These are phyloP conservation scores for Kluyveromyces dobzhanskii DNA, from an alignment of 805 yeast species.

Conservation along the genomic window DNA sequence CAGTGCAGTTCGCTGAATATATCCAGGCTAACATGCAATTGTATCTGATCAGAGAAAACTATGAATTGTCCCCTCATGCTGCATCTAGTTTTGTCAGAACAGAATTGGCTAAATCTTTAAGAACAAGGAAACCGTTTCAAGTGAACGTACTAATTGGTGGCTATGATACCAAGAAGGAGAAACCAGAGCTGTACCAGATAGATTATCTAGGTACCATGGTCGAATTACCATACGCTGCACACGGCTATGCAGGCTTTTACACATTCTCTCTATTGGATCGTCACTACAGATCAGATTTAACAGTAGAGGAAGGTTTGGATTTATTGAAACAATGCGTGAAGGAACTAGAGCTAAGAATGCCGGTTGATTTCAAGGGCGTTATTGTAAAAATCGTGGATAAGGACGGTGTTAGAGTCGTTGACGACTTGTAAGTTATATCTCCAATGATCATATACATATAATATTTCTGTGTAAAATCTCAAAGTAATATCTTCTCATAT, in stretches of 20 bases:
- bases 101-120: constrained; percentile 76
- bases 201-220: constrained; percentile 92
- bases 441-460: too few species aligned
- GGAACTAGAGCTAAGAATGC: constrained; percentile 66
- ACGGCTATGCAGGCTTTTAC: constrained; percentile 97
- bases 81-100: constrained; percentile 83
- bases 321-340: constrained; percentile 63
- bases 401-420: constrained; percentile 44
- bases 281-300: constrained; percentile 74
- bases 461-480: not conserved
- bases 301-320: constrained; percentile 67
- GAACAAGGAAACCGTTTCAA: constrained; percentile 94
- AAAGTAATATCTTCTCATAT: not conserved
- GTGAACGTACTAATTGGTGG: constrained; percentile 90
- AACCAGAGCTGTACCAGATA: constrained; percentile 74
- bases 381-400: constrained; percentile 57
- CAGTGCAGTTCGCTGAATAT: constrained; percentile 90
- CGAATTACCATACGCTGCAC: constrained; percentile 92
- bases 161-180: constrained; percentile 47
- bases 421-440: constrained; percentile 18
- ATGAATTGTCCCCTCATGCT: constrained; percentile 76
- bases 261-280: constrained; percentile 84
- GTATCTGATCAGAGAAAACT: constrained; percentile 75
- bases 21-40: constrained; percentile 88
- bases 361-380: constrained; percentile 88